Base-by-base conservation (phyloP, 73 alveolate species). In the Effrenium voratum region DNA sequence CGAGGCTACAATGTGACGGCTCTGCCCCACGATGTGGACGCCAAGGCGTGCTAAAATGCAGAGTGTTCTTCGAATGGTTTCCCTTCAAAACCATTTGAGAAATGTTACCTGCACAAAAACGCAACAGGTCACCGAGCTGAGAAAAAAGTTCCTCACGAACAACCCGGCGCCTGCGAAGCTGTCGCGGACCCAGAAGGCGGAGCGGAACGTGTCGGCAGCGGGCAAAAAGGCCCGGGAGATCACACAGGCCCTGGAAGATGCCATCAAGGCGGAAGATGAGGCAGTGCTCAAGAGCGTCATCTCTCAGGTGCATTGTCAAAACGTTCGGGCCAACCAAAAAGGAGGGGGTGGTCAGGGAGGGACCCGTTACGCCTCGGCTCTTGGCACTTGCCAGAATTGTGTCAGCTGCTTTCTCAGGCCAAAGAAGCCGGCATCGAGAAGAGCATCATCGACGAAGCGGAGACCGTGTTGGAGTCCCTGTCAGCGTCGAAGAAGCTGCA, bases 181-280 rank as follows among this genome's bases (percentile, higher is more conserved):
- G 76, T 34, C 79, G 45, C 98, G 98, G 32, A 80, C 90, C 24
- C 72, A 73, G 79, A 68, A 49, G 88, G 98, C 90, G n/a, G 60
- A 66, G 60, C 87, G 90, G 38, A 68, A 70, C 90, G 98, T 91
- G 44, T 91, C 90, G 70, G 98, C 86, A 26, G 88, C 90, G 19
- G 90, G 88, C 76, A 70, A 70, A 60, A 68, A 91, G 90, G 90
- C 98, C 34, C 98, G 98, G 44, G 98, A 91, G 88, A 91, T 91
- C 98, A 91, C 98, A 36, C 98, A 91, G 90, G 90, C 90, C 76
- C 41, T 91, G 76, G 90, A 72, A 75, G 98, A 91, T 91, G 98
- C 98, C 55, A 91, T 91, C 79, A 73, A 68, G 59, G 98, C 98
- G 2, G 83, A 87, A 73, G 85, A 87, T 41, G 85, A 87, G 34